Percentiles rank a stretch among this genome's conserved stretches.
These are phyloP conservation scores for Saraca asoca DNA, from an alignment of 331 rosid genomes.

Conservation along the genomic window DNA sequence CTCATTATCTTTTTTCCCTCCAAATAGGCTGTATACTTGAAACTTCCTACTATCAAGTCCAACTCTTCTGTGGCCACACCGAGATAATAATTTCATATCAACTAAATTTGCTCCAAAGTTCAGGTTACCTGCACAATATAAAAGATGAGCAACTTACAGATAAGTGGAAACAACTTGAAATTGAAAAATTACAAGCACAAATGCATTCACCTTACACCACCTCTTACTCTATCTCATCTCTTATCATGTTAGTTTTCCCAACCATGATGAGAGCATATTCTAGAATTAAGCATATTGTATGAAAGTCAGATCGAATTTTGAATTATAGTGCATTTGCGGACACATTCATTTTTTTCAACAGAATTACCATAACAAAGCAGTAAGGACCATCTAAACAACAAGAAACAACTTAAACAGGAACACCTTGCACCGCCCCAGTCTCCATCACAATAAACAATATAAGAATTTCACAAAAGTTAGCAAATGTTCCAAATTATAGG, in stretches of 20 bases:
- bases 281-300: background rate
- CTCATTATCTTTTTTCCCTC: constrained; percentile 70
- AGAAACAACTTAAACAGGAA: background rate
- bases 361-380: background rate
- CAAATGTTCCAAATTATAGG: no score
- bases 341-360: background rate
- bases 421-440: background rate
- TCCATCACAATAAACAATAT: background rate
- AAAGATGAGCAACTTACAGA: constrained; percentile 5
- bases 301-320: background rate
- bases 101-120: constrained; percentile 44
- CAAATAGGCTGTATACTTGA: constrained; percentile 55
- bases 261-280: background rate
- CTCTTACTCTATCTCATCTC: constrained; percentile 22
- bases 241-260: background rate
- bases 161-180: background rate
- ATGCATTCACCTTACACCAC: constrained; percentile 16
- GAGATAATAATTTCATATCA: constrained; percentile 41
- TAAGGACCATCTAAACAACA: background rate
- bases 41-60: constrained; percentile 40
- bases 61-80: constrained; percentile 28
- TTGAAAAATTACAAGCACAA: background rate
- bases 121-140: constrained; percentile 44
- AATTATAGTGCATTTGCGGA: background rate
- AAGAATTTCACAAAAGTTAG: background rate